Percentiles rank a stretch among this genome's conserved stretches.
Conservation (phyloP, 1,139 yeast genomes). For the Lodderomyces jiufengensis region DNA sequence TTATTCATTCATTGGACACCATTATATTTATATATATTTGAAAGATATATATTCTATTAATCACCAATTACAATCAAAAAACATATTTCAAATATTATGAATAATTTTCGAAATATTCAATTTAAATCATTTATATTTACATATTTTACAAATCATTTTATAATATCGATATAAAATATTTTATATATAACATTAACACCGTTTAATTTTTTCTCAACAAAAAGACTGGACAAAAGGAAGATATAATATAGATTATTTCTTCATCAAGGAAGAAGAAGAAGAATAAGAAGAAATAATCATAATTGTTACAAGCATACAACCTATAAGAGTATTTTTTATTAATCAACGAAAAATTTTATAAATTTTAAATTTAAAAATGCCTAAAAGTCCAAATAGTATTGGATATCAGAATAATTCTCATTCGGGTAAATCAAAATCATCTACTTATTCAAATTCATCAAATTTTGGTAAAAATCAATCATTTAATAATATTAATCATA, state of each 20-base stretch:
- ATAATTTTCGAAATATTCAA: slow-evolving; percentile 9
- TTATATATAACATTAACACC: no score
- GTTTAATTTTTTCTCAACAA: no score
- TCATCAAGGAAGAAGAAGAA: slow-evolving; percentile 1
- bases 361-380: no score
- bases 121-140: slow-evolving; percentile 9
- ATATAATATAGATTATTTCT: no score
- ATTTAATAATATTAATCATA: background rate
- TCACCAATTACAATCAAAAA: no score
- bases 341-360: no score
- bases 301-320: no score
- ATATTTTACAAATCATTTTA: slow-evolving; percentile 10
- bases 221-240: no score
- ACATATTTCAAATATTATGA: slow-evolving; percentile 10
- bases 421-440: background rate
- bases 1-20: no score
- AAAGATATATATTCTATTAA: no score
- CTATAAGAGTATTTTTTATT: background rate
- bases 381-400: slow-evolving; percentile 2
- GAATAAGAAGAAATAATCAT: no score
- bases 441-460: background rate
- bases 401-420: background rate
- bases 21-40: no score
- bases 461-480: background rate
- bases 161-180: slow-evolving; percentile 7